These are phyloP conservation scores for Microcos paniculata DNA, from an alignment of 345 rosid species.

Conservation along the genomic window DNA sequence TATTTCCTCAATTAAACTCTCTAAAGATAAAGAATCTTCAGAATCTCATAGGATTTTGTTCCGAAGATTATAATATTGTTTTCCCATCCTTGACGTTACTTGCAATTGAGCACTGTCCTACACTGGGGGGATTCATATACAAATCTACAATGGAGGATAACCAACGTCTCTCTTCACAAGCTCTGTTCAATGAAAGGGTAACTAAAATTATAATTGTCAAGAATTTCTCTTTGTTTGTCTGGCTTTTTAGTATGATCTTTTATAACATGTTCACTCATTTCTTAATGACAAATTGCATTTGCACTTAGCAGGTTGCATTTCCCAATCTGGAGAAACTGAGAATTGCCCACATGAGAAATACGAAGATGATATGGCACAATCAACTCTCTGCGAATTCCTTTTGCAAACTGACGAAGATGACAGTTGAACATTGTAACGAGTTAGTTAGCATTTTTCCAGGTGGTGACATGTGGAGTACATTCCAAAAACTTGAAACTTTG, in stretches of 20 bases:
- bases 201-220: too few relatives aligned
- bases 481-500: neutral
- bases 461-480: too few relatives aligned
- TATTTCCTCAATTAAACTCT: neutral
- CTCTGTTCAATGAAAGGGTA: constrained; percentile 12
- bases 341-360: neutral
- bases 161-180: neutral
- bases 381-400: neutral
- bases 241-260: neutral
- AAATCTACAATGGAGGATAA: neutral
- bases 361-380: neutral
- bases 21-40: constrained; percentile 1
- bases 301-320: constrained; percentile 20
- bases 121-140: constrained; percentile 10
- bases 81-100: constrained; percentile 15
- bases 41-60: constrained; percentile 14
- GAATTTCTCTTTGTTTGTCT: neutral
- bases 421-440: neutral
- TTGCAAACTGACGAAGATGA: neutral
- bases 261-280: neutral
- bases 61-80: neutral
- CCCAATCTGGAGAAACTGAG: constrained; percentile 20
- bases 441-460: neutral
- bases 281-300: neutral
- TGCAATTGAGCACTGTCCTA: constrained; percentile 13